Evolutionary conservation across 139 green algal species (phyloP).

Genomic region (Closterium sp.): DNA sequence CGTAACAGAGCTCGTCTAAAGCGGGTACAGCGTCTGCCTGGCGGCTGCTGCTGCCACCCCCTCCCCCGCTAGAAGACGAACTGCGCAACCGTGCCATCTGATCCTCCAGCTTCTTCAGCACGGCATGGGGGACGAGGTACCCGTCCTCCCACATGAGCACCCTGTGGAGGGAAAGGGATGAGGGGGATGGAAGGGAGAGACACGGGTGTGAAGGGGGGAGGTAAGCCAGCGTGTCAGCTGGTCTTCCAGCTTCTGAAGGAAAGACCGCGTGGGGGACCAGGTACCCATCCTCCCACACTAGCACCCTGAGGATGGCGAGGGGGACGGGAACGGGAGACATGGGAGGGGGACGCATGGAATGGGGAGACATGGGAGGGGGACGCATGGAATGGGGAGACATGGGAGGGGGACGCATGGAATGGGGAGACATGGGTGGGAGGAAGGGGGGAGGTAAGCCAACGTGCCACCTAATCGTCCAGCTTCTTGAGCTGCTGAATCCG

Average conservation of each 20-base stretch:
- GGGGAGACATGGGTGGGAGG: too few species aligned
- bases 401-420: not conserved
- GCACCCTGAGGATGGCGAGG: constrained; percentile 2
- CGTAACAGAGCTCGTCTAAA: not conserved
- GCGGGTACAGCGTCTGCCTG: not conserved
- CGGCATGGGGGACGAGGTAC: not conserved
- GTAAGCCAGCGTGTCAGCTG: not conserved
- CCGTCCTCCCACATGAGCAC: constrained; percentile 30
- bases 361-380: not conserved
- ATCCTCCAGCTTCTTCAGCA: not conserved
- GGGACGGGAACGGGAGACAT: not conserved
- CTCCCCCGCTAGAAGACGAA: not conserved
- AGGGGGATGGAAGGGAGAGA: not conserved
- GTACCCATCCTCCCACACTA: constrained; percentile 17
- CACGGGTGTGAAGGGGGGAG: not conserved
- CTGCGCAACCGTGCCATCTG: not conserved
- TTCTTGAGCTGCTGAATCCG: not conserved
- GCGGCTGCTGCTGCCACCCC: not conserved
- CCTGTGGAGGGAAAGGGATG: not conserved
- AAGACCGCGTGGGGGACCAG: not conserved
- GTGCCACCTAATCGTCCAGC: not conserved
- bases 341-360: not conserved
- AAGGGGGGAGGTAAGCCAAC: not conserved
- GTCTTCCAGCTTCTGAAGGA: not conserved
- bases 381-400: not conserved